These are phyloP conservation scores for Salix caprea DNA, from an alignment of 345 rosid genomes.

Conservation along the genomic window DNA sequence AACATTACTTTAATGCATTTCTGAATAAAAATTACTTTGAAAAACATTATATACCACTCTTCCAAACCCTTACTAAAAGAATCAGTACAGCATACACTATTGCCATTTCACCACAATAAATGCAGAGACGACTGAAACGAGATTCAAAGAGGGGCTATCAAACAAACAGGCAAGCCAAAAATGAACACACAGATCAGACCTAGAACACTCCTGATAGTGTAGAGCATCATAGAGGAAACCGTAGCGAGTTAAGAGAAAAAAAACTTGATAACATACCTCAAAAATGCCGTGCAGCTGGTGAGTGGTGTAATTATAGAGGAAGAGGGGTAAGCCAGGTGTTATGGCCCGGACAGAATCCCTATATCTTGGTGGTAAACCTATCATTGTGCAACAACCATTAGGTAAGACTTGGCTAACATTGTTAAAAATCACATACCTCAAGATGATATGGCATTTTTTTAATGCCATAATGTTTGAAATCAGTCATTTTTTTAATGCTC, in stretches of 20 bases:
- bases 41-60: too few relatives aligned
- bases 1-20: too few relatives aligned
- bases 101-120: not conserved
- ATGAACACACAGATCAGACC: not conserved
- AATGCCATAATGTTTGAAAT: not conserved
- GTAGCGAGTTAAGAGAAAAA: not conserved
- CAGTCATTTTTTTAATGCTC: not conserved
- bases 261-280: conserved; percentile 55
- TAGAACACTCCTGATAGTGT: not conserved
- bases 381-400: conserved; percentile 12
- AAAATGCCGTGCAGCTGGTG: conserved; percentile 97
- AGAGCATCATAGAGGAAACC: not conserved
- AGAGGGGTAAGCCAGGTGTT: conserved; percentile 94
- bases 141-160: not conserved
- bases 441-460: not conserved
- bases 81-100: not conserved
- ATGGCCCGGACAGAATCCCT: conserved; percentile 96
- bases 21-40: too few relatives aligned
- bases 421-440: not conserved
- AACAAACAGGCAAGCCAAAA: not conserved
- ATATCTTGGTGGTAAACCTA: conserved; percentile 96
- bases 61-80: not conserved
- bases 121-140: not conserved
- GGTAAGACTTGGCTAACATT: not conserved
- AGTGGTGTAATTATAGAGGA: conserved; percentile 95